A percentile compares a stretch with the other conserved stretches of the same genome.
Conservation (phyloP, 345 rosid genomes). For the Salix brachista region DNA sequence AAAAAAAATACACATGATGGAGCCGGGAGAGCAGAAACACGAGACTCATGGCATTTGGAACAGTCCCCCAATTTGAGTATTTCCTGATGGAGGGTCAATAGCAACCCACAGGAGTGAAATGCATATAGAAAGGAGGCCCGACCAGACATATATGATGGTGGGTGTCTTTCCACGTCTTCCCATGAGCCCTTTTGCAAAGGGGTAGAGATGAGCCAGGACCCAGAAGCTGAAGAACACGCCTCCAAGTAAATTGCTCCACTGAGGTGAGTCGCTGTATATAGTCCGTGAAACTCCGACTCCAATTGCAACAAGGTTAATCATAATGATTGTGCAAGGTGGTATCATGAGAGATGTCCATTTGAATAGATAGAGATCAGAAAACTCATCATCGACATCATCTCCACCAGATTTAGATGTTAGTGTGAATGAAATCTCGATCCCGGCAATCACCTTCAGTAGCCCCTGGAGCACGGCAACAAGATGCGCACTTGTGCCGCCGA, state of each 20-base stretch:
- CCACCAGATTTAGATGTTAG: conserved; percentile 65
- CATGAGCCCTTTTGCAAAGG: conserved; percentile 80
- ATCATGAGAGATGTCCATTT: conserved; percentile 81
- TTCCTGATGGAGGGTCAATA: conserved; percentile 51
- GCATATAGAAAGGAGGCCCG: conserved; percentile 66
- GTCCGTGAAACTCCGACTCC: conserved; percentile 55
- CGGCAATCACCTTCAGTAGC: conserved; percentile 68
- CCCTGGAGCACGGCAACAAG: conserved; percentile 81
- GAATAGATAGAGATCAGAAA: conserved; percentile 60
- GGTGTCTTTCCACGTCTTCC: conserved; percentile 74
- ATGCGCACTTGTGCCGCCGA: conserved; percentile 88
- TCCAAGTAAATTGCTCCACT: conserved; percentile 69
- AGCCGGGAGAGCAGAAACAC: background rate
- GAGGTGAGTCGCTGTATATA: conserved; percentile 40
- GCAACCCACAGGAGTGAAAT: conserved; percentile 77
- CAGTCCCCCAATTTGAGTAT: conserved; percentile 52
- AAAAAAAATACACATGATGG: background rate
- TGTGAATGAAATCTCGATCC: conserved; percentile 74
- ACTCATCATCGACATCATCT: conserved; percentile 63
- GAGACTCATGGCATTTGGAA: conserved; percentile 43
- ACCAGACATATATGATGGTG: conserved; percentile 66
- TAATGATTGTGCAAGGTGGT: conserved; percentile 68
- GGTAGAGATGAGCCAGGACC: conserved; percentile 79
- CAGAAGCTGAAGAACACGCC: conserved; percentile 77
- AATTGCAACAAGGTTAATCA: conserved; percentile 66